Evolutionary conservation across 2,329 filamentous ascomycete species (phyloP).

Genomic region (Zalaria obscura): DNA sequence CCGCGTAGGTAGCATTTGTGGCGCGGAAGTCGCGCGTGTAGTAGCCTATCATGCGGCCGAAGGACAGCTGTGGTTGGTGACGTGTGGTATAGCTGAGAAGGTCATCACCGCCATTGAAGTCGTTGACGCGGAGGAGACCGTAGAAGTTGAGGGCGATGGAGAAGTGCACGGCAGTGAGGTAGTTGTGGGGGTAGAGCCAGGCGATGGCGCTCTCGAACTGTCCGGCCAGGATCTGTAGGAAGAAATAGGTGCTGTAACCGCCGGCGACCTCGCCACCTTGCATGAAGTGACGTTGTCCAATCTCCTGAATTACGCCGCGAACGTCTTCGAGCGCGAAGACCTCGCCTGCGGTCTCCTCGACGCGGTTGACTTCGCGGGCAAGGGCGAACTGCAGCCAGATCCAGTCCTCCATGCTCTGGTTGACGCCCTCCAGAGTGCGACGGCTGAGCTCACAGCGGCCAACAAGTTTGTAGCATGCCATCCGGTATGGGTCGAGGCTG

Average conservation of each 20-base stretch:
- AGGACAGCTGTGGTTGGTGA: slow-evolving; percentile 73
- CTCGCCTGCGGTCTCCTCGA: slow-evolving; percentile 48
- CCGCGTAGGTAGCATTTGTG: slow-evolving; percentile 74
- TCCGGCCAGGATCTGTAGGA: slow-evolving; percentile 76
- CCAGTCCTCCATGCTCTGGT: slow-evolving; percentile 50
- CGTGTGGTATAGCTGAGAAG: slow-evolving; percentile 51
- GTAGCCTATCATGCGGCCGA: slow-evolving; percentile 82
- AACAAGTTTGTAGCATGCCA: slow-evolving; percentile 96
- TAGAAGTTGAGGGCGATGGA: slow-evolving; percentile 82
- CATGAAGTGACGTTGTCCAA: slow-evolving; percentile 81
- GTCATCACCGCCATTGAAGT: slow-evolving; percentile 62
- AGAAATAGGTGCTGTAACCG: slow-evolving; percentile 82
- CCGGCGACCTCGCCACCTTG: slow-evolving; percentile 66
- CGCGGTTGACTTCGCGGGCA: slow-evolving; percentile 45
- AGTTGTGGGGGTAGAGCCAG: slow-evolving; percentile 83
- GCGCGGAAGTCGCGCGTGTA: slow-evolving; percentile 95
- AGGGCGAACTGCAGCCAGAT: slow-evolving; percentile 52
- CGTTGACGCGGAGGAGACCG: slow-evolving; percentile 73
- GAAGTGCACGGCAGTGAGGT: slow-evolving; percentile 90
- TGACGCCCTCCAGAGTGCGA: slow-evolving; percentile 42
- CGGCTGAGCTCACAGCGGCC: slow-evolving; percentile 55
- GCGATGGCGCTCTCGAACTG: slow-evolving; percentile 90
- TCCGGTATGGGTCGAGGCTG: slow-evolving; percentile 83
- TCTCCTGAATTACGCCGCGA: slow-evolving; percentile 69
- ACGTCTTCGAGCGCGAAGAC: slow-evolving; percentile 53